Evolutionary conservation across 331 rosid genomes (phyloP).

Genomic region (Ulmus americana): DNA sequence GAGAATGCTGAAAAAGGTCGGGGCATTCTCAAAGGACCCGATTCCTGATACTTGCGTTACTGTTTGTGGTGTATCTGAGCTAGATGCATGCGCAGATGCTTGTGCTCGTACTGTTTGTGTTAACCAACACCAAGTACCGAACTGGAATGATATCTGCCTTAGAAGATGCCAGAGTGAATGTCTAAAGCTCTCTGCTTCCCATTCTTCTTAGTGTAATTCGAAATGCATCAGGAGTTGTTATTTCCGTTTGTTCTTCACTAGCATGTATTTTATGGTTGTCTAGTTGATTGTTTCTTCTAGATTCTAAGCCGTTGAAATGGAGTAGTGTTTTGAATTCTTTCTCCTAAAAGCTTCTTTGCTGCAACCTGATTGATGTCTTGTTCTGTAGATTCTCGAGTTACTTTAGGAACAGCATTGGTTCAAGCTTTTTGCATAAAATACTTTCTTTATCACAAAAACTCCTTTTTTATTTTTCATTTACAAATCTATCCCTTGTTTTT

Average conservation of each 20-base stretch:
- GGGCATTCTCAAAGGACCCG: constrained; percentile 88
- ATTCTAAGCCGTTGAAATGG: neutral
- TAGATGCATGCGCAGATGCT: constrained; percentile 90
- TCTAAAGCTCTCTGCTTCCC: constrained; percentile 60
- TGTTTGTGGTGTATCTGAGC: constrained; percentile 86
- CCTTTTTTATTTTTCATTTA: no score
- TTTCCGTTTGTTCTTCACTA: neutral
- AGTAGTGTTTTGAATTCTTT: neutral
- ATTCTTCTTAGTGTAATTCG: constrained; percentile 32
- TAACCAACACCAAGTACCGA: constrained; percentile 89
- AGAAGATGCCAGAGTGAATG: constrained; percentile 94
- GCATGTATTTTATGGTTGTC: neutral
- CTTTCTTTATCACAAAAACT: no score
- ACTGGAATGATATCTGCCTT: constrained; percentile 85
- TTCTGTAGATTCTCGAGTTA: neutral
- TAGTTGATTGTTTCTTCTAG: neutral
- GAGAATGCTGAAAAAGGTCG: constrained; percentile 88
- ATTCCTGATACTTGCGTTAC: constrained; percentile 93
- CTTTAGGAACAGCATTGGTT: neutral
- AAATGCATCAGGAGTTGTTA: neutral
- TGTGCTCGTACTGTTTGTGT: constrained; percentile 94
- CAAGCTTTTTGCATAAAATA: neutral
- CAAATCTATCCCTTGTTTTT: no score
- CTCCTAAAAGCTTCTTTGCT: neutral
- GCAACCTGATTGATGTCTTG: neutral